A percentile compares a stretch with the other conserved stretches of the same genome.
These are phyloP conservation scores for Diatrype stigma DNA, from an alignment of 2,329 filamentous ascomycete species.

Conservation along the genomic window DNA sequence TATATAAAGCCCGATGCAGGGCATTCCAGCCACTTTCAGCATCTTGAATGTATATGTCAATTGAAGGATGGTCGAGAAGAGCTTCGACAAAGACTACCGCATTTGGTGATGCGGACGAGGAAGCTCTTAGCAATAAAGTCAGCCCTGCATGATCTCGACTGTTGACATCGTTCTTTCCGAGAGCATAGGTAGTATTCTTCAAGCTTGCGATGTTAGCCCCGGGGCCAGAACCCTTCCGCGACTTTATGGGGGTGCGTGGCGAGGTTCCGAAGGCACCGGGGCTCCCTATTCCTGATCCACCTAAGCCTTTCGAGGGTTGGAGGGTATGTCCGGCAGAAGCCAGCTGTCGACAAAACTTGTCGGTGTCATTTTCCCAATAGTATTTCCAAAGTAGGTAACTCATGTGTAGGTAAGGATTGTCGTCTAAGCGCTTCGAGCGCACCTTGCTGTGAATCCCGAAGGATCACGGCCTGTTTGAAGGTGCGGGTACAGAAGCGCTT, in stretches of 20 bases:
- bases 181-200: constrained; percentile 39
- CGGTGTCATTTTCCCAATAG: constrained; percentile 97
- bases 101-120: constrained; percentile 66
- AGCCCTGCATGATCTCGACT: constrained; percentile 76
- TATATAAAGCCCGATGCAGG: constrained; percentile 84
- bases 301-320: constrained; percentile 51
- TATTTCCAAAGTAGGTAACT: constrained; percentile 96
- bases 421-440: constrained; percentile 54
- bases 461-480: constrained; percentile 94
- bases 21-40: constrained; percentile 94
- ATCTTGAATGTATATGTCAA: constrained; percentile 86
- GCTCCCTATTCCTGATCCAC: constrained; percentile 31
- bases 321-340: constrained; percentile 59
- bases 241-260: constrained; percentile 45
- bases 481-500: constrained; percentile 43
- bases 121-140: constrained; percentile 79
- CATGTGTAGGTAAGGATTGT: constrained; percentile 59
- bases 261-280: constrained; percentile 43
- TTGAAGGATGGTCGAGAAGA: constrained; percentile 73
- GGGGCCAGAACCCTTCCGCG: constrained; percentile 49
- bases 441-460: constrained; percentile 83
- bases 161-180: constrained; percentile 70
- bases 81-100: constrained; percentile 73
- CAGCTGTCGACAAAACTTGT: constrained; percentile 86
- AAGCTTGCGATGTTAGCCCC: constrained; percentile 38